Conservation (phyloP, 148 eudicot genomes). For the Vaccinium corymbosum region DNA sequence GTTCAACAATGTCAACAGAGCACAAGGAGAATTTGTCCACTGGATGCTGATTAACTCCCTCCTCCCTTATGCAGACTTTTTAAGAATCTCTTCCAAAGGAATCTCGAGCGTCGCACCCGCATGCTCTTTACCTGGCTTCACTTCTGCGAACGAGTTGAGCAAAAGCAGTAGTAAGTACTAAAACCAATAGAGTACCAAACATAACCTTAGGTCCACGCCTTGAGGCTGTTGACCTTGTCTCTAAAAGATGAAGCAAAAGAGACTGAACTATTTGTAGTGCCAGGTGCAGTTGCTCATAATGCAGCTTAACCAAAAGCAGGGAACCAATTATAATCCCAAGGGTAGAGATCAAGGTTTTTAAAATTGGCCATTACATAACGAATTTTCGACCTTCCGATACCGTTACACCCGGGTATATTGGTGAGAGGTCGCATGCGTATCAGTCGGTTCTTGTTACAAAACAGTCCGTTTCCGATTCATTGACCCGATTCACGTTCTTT, state of each 20-base stretch:
- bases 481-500: no score
- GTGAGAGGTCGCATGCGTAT: no score
- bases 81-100: constrained; percentile 68
- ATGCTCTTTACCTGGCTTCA: constrained; percentile 64
- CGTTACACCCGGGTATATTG: no score
- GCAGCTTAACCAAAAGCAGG: neutral
- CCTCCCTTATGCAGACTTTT: constrained; percentile 29
- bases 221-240: neutral
- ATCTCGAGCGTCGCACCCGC: constrained; percentile 75
- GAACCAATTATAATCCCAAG: neutral
- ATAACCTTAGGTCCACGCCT: neutral
- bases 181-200: neutral
- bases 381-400: no score
- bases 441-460: no score
- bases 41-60: neutral
- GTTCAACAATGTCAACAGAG: neutral
- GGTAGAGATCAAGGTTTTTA: neutral
- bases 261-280: neutral
- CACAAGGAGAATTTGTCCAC: neutral
- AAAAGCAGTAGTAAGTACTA: neutral
- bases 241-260: neutral
- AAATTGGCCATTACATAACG: no score
- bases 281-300: neutral
- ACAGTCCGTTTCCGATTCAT: no score
- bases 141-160: constrained; percentile 38